Evolutionary conservation across 2,329 filamentous ascomycete genomes (phyloP), one percentile per base, ranked within the genome.

Genomic region (Hypomyces perniciosus): DNA sequence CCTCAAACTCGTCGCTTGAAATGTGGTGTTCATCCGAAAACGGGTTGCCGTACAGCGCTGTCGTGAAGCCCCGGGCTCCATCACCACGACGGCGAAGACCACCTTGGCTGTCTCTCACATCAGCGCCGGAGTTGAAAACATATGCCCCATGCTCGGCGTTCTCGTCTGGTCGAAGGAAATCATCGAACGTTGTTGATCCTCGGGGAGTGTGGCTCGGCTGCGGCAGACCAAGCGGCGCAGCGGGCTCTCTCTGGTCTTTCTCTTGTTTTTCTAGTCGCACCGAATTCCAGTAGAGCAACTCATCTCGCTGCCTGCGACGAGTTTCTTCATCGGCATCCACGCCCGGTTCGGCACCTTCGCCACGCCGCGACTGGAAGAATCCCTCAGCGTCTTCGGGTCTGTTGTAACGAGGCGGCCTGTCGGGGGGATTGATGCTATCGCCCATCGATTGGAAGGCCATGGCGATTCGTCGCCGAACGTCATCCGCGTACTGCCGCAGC

Each of bases 271-370:
- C 70, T 46, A 81, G 62, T 46, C 70, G 76, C 31, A 81, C 56
- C 3, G 76, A 72, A 60, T 85, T 85, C 82, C 82, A 85, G 59
- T 83, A 84, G 65, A 84, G 70, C 53, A 85, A 62, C 65, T 85
- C 82, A 59, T 85, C 81, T 35, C 81, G 74, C 62, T 85, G 82
- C 52, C 79, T 72, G 57, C 77, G 76, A 48, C 78, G 74, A 26
- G 75, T 78, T 56, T 81, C 82, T 46, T 84, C 80, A 57, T 85
- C 82, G 50, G 80, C 81, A 33, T 83, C 81, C 26, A 84, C 75
- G 12, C 72, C 77, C 1, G 68, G 61, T 31, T 77, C 71, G 46
- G 67, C 68, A 13, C 68, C 67, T 4, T 58, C 57, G 20, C 65
- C 68, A 28, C 70, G 69, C n/a, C 73, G 68, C 7, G 79, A 80